These are phyloP conservation scores for Pestalotiopsis sp. DNA, from an alignment of 2,329 filamentous ascomycete genomes.

Conservation along the genomic window DNA sequence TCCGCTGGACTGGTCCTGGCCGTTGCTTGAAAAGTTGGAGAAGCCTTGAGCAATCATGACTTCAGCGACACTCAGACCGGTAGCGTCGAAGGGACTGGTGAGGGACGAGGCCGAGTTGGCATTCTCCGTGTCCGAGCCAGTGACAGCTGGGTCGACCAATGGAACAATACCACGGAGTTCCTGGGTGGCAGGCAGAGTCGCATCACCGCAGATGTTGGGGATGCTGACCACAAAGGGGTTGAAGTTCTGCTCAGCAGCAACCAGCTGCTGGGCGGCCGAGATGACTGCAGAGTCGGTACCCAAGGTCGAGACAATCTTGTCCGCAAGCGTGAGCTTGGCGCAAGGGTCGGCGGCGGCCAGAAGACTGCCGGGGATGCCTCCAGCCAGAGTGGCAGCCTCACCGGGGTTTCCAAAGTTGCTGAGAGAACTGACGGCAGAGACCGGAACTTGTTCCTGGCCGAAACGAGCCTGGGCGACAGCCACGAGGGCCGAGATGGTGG, in stretches of 20 bases:
- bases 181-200: constrained; percentile 60
- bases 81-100: constrained; percentile 55
- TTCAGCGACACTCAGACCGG: constrained; percentile 66
- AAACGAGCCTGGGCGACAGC: constrained; percentile 57
- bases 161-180: constrained; percentile 68
- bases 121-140: constrained; percentile 58
- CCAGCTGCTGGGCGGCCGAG: constrained; percentile 62
- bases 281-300: constrained; percentile 62
- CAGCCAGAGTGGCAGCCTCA: constrained; percentile 64
- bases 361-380: constrained; percentile 61
- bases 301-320: constrained; percentile 63
- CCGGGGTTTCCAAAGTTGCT: constrained; percentile 58
- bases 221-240: constrained; percentile 64
- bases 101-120: constrained; percentile 57
- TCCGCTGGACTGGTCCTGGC: constrained; percentile 12
- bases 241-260: constrained; percentile 73
- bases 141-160: constrained; percentile 66
- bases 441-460: constrained; percentile 63
- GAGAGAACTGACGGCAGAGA: constrained; percentile 55
- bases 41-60: constrained; percentile 65
- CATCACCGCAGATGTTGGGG: constrained; percentile 65
- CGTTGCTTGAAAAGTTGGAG: constrained; percentile 55
- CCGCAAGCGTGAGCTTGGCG: constrained; percentile 65
- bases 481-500: constrained; percentile 42
- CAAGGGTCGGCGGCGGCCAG: constrained; percentile 68